Percentiles rank a stretch among this genome's conserved stretches.
These are phyloP conservation scores for Dioscorea zingiberensis DNA, from an alignment of 106 monocot genomes.

Conservation along the genomic window DNA sequence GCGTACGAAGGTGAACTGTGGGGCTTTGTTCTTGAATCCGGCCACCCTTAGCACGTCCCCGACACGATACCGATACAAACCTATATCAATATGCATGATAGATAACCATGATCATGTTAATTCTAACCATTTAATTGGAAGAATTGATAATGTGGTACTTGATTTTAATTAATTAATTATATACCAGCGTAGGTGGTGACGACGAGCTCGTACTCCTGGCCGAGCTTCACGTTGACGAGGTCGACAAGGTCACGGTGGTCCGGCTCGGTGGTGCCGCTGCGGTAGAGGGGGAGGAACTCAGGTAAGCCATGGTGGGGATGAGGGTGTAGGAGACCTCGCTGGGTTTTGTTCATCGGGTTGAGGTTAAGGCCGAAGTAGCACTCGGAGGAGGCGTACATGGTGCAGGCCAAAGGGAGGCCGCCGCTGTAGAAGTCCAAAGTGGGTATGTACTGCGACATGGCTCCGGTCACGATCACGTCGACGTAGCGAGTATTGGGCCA, in stretches of 20 bases:
- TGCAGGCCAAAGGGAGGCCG: conserved; percentile 70
- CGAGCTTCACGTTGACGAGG: conserved; percentile 72
- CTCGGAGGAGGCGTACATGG: conserved; percentile 91
- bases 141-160: too few relatives aligned
- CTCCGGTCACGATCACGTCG: conserved; percentile 87
- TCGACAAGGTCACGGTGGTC: conserved; percentile 39
- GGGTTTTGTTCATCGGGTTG: conserved; percentile 74
- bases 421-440: conserved; percentile 69
- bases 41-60: conserved; percentile 69
- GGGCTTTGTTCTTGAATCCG: conserved; percentile 86
- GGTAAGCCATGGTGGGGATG: conserved; percentile 84
- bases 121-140: too few relatives aligned
- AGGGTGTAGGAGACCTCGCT: conserved; percentile 69
- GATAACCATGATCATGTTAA: too few relatives aligned
- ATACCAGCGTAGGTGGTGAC: conserved; percentile 89
- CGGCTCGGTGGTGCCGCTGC: conserved; percentile 2
- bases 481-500: conserved; percentile 86
- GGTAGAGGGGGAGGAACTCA: conserved; percentile 62
- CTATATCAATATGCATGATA: conserved; percentile 17
- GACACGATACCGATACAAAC: conserved; percentile 75
- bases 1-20: conserved; percentile 70
- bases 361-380: conserved; percentile 92
- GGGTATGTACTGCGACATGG: conserved; percentile 88
- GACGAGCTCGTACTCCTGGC: conserved; percentile 83
- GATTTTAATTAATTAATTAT: too few relatives aligned